phyloP scores from a whole-genome alignment of 768 basidiomycete genomes.

The Suillus alpinus region DNA sequence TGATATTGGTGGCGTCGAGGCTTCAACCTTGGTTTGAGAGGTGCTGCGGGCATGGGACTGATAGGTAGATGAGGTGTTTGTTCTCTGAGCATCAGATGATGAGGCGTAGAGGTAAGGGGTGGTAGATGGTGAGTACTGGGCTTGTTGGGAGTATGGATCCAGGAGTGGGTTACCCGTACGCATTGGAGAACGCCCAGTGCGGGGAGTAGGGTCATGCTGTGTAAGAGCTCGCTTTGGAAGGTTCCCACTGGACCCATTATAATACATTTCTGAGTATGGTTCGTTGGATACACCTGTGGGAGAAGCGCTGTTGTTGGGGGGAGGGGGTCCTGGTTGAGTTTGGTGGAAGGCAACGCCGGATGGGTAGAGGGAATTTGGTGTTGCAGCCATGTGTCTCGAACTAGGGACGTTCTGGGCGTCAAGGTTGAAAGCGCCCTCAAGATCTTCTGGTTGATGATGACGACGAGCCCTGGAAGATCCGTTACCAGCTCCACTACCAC shows the following conservation, averaged over 20 bases:
- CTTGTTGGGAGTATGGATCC: constrained; percentile 71
- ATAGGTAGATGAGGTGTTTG: constrained; percentile 39
- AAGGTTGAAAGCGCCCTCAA: constrained; percentile 51
- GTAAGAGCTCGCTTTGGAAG: constrained; percentile 56
- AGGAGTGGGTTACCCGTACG: constrained; percentile 53
- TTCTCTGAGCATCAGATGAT: constrained; percentile 39
- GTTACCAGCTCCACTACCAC: constrained; percentile 36
- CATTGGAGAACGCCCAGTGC: constrained; percentile 60
- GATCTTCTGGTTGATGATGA: constrained; percentile 68
- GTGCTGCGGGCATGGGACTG: constrained; percentile 56
- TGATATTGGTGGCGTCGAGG: constrained; percentile 43
- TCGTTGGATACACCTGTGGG: constrained; percentile 36
- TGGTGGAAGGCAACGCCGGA: constrained; percentile 57
- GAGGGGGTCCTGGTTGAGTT: constrained; percentile 37
- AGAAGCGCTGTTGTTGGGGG: constrained; percentile 34
- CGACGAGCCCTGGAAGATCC: constrained; percentile 51
- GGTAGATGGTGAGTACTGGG: constrained; percentile 56
- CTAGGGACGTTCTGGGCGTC: constrained; percentile 23
- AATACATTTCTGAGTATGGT: constrained; percentile 61
- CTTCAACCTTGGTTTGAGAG: constrained; percentile 55
- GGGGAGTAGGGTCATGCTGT: constrained; percentile 51
- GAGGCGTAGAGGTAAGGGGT: constrained; percentile 43
- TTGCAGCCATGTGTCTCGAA: constrained; percentile 21
- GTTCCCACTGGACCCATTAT: constrained; percentile 45
- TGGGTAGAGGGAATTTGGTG: constrained; percentile 53